Base-by-base conservation (phyloP, 169 alveolate genomes). In the Plasmodium malariae region DNA sequence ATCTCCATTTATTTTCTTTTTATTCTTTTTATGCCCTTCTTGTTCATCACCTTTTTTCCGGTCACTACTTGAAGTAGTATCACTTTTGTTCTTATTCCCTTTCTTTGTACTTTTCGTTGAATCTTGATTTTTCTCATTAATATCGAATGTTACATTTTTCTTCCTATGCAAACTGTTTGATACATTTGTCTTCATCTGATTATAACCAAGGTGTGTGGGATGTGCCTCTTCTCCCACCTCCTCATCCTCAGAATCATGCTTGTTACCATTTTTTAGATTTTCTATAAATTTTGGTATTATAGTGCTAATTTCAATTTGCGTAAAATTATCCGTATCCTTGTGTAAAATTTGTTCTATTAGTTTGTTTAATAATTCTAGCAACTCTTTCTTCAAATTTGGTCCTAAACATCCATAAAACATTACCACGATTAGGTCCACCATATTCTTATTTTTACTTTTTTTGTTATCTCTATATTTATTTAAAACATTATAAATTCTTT, bases 281-380 rank as follows among this genome's bases (percentile, higher is more conserved):
- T 86, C 71, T 69, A 86, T 86, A 86, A 86, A 86, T 32, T 86
- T 86, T 7, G 92, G 92, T 14, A 86, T 57, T 70, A 70, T 70
- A n/a, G 28, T 43, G 36, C 92, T 86, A 30, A 86, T 86, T 48
- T 86, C 92, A 26, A 86, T 86, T 72, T 86, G 92, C 62, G 92
- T 86, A 86, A 86, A 86, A 86, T 68, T 86, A 24, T 86, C 87
- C 28, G 92, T 86, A 30, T 86, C 87, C 9, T 54, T 70, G 51
- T 86, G 86, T 19, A 70, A 32, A 17, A 86, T 86, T 37, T 86
- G 86, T 69, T 70, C 92, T 45, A 86, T 70, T 28, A 86, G 43
- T 37, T 57, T 86, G 57, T 86, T 86, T 26, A 86, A 11, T 57
- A 86, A 32, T 62, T 70, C 76, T 45, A 86, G 21, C 9, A 87